Evolutionary conservation across 2,329 filamentous ascomycete genomes (phyloP).

Genomic region (Neonectria faginata): DNA sequence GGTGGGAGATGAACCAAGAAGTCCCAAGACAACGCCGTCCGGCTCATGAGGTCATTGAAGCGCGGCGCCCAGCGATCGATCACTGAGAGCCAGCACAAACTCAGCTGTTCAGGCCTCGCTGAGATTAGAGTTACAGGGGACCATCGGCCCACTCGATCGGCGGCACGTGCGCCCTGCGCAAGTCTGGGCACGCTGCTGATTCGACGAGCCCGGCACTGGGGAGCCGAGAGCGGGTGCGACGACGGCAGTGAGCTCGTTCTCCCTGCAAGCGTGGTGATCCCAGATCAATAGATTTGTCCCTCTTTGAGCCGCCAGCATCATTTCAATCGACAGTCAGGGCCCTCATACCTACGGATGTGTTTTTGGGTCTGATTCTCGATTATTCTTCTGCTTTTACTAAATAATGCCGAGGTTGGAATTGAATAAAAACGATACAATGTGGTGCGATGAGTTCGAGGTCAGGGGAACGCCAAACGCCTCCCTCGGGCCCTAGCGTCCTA

Average conservation of each 20-base stretch:
- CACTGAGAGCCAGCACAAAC: constrained; percentile 1
- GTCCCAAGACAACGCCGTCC: background rate
- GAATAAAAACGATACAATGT: too few relatives aligned
- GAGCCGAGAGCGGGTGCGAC: constrained; percentile 12
- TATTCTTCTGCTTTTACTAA: too few relatives aligned
- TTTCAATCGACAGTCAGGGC: background rate
- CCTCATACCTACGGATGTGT: too few relatives aligned
- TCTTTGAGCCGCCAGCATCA: background rate
- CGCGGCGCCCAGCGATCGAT: background rate
- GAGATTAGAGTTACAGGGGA: constrained; percentile 19
- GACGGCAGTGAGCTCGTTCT: background rate
- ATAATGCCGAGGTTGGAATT: too few relatives aligned
- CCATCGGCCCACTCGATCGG: constrained; percentile 21
- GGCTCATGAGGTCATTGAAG: constrained; percentile 25
- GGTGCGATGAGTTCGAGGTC: background rate
- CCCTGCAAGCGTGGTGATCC: too few relatives aligned
- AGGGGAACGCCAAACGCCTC: background rate
- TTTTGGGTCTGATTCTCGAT: too few relatives aligned
- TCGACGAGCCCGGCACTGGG: background rate
- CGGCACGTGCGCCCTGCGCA: background rate
- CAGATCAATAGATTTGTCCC: background rate
- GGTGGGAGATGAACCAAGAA: constrained; percentile 5
- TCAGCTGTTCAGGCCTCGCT: constrained; percentile 17
- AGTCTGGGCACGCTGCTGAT: constrained; percentile 3
- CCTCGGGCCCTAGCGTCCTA: background rate